These are phyloP conservation scores for Arachnopeziza araneosa DNA, from an alignment of 2,329 filamentous ascomycete species.

Conservation along the genomic window DNA sequence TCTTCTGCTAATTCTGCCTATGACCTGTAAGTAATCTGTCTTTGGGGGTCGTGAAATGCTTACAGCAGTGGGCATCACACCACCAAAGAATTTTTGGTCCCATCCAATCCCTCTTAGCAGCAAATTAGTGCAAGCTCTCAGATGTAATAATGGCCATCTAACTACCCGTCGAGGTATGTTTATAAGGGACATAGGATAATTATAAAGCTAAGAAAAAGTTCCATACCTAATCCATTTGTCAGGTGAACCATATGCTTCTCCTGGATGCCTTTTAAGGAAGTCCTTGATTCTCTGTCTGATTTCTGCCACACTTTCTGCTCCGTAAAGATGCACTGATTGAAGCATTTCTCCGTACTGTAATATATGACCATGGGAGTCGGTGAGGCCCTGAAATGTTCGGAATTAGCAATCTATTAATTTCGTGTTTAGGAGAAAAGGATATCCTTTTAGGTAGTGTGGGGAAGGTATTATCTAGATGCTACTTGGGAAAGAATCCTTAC, in stretches of 20 bases:
- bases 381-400: slow-evolving; percentile 42
- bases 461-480: neutral
- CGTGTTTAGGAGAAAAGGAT: neutral
- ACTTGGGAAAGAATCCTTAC: neutral
- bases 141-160: no score
- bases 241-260: slow-evolving; percentile 41
- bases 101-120: slow-evolving; percentile 51
- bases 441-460: neutral
- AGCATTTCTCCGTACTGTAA: slow-evolving; percentile 62
- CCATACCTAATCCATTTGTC: slow-evolving; percentile 51
- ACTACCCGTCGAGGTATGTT: neutral
- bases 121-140: neutral
- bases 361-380: slow-evolving; percentile 67
- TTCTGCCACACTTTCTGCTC: slow-evolving; percentile 48
- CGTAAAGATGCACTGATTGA: slow-evolving; percentile 60
- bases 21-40: slow-evolving; percentile 29
- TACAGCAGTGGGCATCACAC: slow-evolving; percentile 54
- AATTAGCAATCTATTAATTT: neutral
- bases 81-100: slow-evolving; percentile 61
- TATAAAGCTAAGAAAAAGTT: neutral
- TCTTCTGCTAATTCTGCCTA: slow-evolving; percentile 49
- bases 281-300: slow-evolving; percentile 45
- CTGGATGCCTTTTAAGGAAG: slow-evolving; percentile 46
- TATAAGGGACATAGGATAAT: neutral
- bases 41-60: neutral